Base-by-base conservation (phyloP, 495 filamentous ascomycete genomes). In the Neurospora sp. region DNA sequence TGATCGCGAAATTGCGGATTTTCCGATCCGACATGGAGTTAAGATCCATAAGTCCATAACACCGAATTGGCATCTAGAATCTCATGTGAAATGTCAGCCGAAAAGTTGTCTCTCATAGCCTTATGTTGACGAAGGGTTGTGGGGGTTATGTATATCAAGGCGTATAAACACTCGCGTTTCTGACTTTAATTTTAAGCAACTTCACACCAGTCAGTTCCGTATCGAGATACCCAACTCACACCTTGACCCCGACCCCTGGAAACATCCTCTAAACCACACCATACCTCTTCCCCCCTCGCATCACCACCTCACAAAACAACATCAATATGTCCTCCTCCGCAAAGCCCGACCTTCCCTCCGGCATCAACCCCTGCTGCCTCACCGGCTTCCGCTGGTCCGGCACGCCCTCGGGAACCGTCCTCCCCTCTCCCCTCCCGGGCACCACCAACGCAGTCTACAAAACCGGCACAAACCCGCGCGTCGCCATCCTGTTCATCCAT, bases 401-500 rank as follows among this genome's bases (percentile, higher is more conserved):
- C 53, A 80, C 79, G 7, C 85, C 86, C 22, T 76, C 65, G 0
- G 86, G 86, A 8, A 81, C 73, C 68, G 53, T 31, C 53, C 53
- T 65, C 53, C 77, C 77, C 40, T 70, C 72, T 39, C 84, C 78
- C 39, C 76, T 88, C 22, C 78, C 73, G 3, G 73, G 69, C 71
- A 80, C 80, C 68, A 40, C 82, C 73, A 81, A 80, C 73, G 39
- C 83, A 16, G 59, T 74, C 71, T 88, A 88, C 76, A 75, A 87
- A 48, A 79, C 85, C 1, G 77, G 88, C 35, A 74, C 84, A 27
- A 81, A 81, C 44, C 75, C 80, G 35, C 82, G 83, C 69, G 83
- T 80, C 41, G 85, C 88, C 71, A 77, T 90, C 14, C 76, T 90
- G 71, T 77, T 88, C 68, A 78, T 91, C 72, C 85, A 89, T 46